phyloP scores from a whole-genome alignment of 345 rosid genomes.

The Trapa bicornis region DNA sequence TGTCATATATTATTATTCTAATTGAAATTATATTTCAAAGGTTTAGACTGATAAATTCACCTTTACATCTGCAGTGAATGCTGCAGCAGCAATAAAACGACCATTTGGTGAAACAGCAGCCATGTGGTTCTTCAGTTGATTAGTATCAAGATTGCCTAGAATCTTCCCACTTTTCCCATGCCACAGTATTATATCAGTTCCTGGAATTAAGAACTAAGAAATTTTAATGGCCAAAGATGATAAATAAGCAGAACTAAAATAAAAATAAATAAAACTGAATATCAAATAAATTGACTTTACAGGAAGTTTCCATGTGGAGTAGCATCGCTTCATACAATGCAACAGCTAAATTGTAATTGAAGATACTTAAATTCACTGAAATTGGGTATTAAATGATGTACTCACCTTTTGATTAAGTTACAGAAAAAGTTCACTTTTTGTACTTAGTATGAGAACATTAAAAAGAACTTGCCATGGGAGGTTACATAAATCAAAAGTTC shows the following conservation, averaged over 20 bases:
- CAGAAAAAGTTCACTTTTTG: background rate
- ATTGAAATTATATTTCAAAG: background rate
- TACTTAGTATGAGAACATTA: background rate
- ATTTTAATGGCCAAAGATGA: background rate
- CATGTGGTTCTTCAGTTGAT: conserved; percentile 89
- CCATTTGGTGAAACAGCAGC: conserved; percentile 92
- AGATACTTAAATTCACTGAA: background rate
- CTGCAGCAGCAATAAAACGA: conserved; percentile 94
- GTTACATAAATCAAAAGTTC: too few relatives aligned
- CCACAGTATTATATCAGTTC: conserved; percentile 91
- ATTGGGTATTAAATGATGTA: background rate
- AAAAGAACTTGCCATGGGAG: too few relatives aligned
- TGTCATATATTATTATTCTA: background rate
- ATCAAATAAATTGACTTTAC: background rate
- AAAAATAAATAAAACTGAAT: background rate
- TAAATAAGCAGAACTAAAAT: background rate
- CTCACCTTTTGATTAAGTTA: background rate
- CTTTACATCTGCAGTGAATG: conserved; percentile 98
- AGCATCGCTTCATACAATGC: background rate
- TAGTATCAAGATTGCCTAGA: conserved; percentile 80
- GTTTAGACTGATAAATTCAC: conserved; percentile 19
- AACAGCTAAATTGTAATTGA: background rate
- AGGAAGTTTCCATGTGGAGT: background rate
- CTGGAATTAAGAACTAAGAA: conserved; percentile 20
- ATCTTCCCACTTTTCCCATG: conserved; percentile 83